Evolutionary conservation across 1,139 yeast species (phyloP), one percentile per base, ranked within the genome.

Genomic region (Yamadazyma oceani): DNA sequence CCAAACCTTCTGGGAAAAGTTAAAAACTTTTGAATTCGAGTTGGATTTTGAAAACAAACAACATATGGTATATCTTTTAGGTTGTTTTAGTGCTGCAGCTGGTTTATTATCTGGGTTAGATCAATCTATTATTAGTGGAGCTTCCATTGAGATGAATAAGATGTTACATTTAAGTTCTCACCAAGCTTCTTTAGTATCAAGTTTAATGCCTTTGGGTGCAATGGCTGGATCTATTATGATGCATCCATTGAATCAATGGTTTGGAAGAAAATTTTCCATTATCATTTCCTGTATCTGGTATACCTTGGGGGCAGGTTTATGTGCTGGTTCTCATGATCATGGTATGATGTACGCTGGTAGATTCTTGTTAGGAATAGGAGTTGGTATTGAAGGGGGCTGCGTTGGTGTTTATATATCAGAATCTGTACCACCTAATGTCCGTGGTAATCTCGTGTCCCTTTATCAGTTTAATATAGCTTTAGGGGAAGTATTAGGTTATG

Each of bases 171-270:
- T 74, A 31, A 48, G 61, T n/a, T 40, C 55, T 6, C 57, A 57
- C 42, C 60, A 75, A 47, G 56, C 60, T 26, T 69, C 72, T 6
- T 62, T 78, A 41, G 73, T 78, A 13, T 66, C 77, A 8, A 64
- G 81, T 25, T 64, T 77, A 41, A 77, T 78, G 80, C 84, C 84
- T 14, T 58, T 78, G 34, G 84, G 84, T 43, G 84, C 82, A 26
- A 64, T 73, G 55, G 68, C 66, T 27, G 80, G 80, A 32, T 66
- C 76, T 32, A 60, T 75, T 15, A 49, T 72, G 40, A 62, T 73
- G 62, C 66, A 78, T 3, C 79, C 79, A 3, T 54, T 73, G 36
- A 73, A 66, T 50, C 79, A 75, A 50, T 57, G 43, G 41, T 60
- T 75, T 31, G 84, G 85, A 17, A 66, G 84, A 53, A 67, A 76